Evolutionary conservation across 805 yeast species (phyloP).

Genomic region (Priceomyces carsonii): DNA sequence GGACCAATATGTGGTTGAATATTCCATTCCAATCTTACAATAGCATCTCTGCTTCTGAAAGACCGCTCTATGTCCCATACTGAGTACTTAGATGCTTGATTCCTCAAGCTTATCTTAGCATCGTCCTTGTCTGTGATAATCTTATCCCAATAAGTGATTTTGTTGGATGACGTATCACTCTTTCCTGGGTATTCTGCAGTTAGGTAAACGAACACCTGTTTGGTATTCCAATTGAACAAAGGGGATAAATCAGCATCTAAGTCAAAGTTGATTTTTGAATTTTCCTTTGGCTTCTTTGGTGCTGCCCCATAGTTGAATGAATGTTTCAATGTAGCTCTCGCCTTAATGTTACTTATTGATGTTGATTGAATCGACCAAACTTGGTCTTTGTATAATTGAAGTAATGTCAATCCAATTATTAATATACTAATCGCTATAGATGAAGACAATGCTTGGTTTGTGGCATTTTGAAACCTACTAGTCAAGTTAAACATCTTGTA

Average conservation of each 20-base stretch:
- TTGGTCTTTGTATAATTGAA: constrained; percentile 47
- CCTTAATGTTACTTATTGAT: constrained; percentile 33
- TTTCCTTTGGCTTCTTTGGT: constrained; percentile 71
- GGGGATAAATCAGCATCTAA: constrained; percentile 71
- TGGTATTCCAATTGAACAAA: constrained; percentile 94
- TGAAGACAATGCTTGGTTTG: constrained; percentile 57
- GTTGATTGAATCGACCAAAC: constrained; percentile 46
- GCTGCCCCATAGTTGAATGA: constrained; percentile 69
- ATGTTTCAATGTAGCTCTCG: constrained; percentile 46
- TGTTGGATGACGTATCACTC: constrained; percentile 47
- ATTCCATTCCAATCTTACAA: constrained; percentile 79
- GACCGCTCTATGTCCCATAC: constrained; percentile 81
- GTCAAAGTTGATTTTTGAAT: constrained; percentile 70
- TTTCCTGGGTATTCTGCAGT: constrained; percentile 77
- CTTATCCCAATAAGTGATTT: constrained; percentile 88
- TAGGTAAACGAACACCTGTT: constrained; percentile 89
- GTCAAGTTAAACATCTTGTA: constrained; percentile 36
- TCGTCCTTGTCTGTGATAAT: constrained; percentile 62
- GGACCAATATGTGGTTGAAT: constrained; percentile 91
- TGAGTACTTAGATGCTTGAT: constrained; percentile 70
- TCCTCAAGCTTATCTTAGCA: constrained; percentile 55
- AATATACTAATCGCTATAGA: constrained; percentile 47
- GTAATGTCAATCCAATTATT: constrained; percentile 48
- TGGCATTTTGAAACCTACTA: constrained; percentile 45
- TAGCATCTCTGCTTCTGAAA: constrained; percentile 64